Conservation (phyloP, 2,329 filamentous ascomycete species). For the Dichotomopilus funicola region DNA sequence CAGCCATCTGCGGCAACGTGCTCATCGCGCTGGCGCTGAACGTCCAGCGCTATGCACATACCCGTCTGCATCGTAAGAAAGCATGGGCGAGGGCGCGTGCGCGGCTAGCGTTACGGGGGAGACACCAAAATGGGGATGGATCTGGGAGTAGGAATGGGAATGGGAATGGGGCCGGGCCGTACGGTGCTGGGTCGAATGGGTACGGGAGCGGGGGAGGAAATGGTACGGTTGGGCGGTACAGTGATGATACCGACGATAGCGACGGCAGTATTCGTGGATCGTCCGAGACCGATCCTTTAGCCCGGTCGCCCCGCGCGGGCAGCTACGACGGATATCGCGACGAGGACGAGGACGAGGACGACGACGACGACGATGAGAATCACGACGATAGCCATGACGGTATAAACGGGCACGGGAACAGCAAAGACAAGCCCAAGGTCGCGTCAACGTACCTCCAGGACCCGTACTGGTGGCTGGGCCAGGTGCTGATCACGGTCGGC, state of each 20-base stretch:
- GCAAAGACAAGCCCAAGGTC: constrained; percentile 27
- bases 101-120: constrained; percentile 43
- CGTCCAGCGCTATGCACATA: constrained; percentile 92
- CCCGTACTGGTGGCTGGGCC: constrained; percentile 94
- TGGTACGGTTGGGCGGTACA: constrained; percentile 24
- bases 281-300: constrained; percentile 46
- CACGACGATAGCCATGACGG: constrained; percentile 16
- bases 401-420: constrained; percentile 21
- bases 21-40: constrained; percentile 94
- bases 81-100: constrained; percentile 50
- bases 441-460: constrained; percentile 76
- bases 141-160: too few relatives aligned
- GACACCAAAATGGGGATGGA: too few relatives aligned
- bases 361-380: constrained; percentile 27
- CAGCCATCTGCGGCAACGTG: constrained; percentile 86
- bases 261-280: constrained; percentile 15
- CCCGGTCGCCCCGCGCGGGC: constrained; percentile 43
- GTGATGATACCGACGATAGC: constrained; percentile 31
- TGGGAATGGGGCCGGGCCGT: too few relatives aligned
- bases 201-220: background rate
- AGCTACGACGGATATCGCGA: constrained; percentile 32
- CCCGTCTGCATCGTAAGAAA: constrained; percentile 68
- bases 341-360: background rate
- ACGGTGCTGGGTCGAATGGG: constrained; percentile 6
- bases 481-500: constrained; percentile 84